Conservation (phyloP, 2,329 filamentous ascomycete species). For the Beauveria australis region DNA sequence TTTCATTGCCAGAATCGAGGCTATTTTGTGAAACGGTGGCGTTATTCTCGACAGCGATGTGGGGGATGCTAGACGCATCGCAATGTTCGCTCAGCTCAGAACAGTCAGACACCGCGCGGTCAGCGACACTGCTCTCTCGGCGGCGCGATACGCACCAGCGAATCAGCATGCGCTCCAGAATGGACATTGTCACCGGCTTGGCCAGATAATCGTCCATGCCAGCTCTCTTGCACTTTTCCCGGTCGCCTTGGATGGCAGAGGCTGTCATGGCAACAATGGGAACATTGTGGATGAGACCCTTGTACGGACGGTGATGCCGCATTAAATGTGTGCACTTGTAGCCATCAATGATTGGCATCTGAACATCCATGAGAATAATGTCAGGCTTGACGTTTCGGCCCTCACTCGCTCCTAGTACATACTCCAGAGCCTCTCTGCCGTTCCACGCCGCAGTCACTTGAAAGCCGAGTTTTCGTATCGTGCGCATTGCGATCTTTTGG, state of each 20-base stretch:
- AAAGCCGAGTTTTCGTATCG: constrained; percentile 66
- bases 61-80: constrained; percentile 32
- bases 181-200: constrained; percentile 63
- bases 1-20: constrained; percentile 14
- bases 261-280: constrained; percentile 79
- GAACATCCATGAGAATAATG: constrained; percentile 72
- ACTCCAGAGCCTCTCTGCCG: constrained; percentile 69
- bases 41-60: constrained; percentile 23
- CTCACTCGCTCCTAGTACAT: constrained; percentile 48
- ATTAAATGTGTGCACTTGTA: constrained; percentile 70
- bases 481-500: constrained; percentile 68
- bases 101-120: constrained; percentile 32
- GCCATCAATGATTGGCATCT: constrained; percentile 70
- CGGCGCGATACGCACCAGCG: constrained; percentile 49
- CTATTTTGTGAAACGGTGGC: neutral
- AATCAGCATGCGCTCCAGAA: constrained; percentile 62
- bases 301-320: constrained; percentile 59
- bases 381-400: constrained; percentile 52
- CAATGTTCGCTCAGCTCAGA: constrained; percentile 38
- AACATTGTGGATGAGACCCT: constrained; percentile 48
- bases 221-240: constrained; percentile 63
- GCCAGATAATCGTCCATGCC: constrained; percentile 71
- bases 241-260: constrained; percentile 67
- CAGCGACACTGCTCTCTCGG: constrained; percentile 16
- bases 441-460: constrained; percentile 66